Conservation (phyloP, 2,329 filamentous ascomycete species). For the Epichloe glyceriae region DNA sequence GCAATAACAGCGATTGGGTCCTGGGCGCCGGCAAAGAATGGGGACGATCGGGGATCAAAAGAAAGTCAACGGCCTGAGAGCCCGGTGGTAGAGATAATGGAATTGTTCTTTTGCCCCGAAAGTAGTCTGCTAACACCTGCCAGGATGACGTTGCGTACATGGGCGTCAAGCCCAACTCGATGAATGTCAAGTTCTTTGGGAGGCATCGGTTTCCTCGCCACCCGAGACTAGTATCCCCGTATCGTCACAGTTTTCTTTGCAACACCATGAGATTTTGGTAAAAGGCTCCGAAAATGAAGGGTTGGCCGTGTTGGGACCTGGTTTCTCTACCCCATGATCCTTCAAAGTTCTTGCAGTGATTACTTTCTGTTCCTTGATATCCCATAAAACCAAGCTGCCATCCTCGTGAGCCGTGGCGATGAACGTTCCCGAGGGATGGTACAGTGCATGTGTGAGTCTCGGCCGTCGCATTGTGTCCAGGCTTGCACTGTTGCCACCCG, state of each 20-base stretch:
- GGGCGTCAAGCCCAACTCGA: conserved; percentile 81
- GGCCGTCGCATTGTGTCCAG: conserved; percentile 55
- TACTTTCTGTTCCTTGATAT: conserved; percentile 74
- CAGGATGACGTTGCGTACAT: conserved; percentile 85
- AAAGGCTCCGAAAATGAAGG: conserved; percentile 60
- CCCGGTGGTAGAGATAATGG: conserved; percentile 65
- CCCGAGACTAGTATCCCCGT: conserved; percentile 80
- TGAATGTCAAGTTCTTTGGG: conserved; percentile 71
- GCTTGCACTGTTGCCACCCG: conserved; percentile 60
- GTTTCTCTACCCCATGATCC: conserved; percentile 59
- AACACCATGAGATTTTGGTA: conserved; percentile 78
- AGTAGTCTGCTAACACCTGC: conserved; percentile 68
- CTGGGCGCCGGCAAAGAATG: conserved; percentile 76
- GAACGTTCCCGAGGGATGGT: conserved; percentile 92
- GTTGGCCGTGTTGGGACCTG: conserved; percentile 36
- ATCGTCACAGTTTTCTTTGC: conserved; percentile 85
- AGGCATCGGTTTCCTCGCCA: conserved; percentile 54
- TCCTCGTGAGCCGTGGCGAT: conserved; percentile 81
- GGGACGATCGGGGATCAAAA: conserved; percentile 66
- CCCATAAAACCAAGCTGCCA: conserved; percentile 87
- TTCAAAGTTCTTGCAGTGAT: conserved; percentile 73
- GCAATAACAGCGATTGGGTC: conserved; percentile 80
- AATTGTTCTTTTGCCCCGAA: conserved; percentile 61
- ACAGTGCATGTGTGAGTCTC: conserved; percentile 67
- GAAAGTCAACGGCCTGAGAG: conserved; percentile 66